Evolutionary conservation across 352 stramenopile genomes (phyloP), one percentile per base, ranked within the genome.

Genomic region (Globisporangium canariense): DNA sequence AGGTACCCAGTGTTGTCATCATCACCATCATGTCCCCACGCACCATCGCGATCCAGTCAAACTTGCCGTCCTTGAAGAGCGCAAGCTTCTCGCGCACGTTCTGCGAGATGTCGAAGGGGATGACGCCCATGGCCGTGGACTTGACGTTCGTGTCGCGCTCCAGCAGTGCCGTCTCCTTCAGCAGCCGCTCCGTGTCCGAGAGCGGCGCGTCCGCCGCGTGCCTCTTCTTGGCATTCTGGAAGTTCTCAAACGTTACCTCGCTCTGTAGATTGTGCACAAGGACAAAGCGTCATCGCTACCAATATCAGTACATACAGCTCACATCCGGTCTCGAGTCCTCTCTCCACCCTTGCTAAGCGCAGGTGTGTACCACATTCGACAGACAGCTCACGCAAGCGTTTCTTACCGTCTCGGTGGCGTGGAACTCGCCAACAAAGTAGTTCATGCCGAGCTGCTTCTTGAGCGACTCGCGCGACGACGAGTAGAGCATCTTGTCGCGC

Each of bases 401-500:
- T 36, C 4, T 8, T 55, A 86, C 78, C 69, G 89, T 68, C 49
- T 95, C 83, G 3, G 87, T 97, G 14, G 88, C 88, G 67, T 96
- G 87, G 63, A 96, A 94, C 60, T 97, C 90, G 62, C 86, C 88
- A 8, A 90, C 76, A 71, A 97, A 97, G 73, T 96, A 96, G 58
- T 93, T 93, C n/a, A 90, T 67, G 13, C 90, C 90, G 57, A 97
- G 79, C 58, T 95, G 86, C 66, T 95, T 93, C 73, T 96, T 95
- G 50, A 97, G 74, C 76, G 88, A 94, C 36, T 96, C 87, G 47
- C 90, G 86, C 55, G 90, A 94, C 49, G 88, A 96, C 66, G 90
- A 96, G 77, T 97, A 97, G 32, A 97, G 75, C 90, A 97, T 97
- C 67, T 93, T 93, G 66, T 97, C 89, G 30, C 89, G 83, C 56